These are phyloP conservation scores for Saturnispora diversa DNA, from an alignment of 805 yeast genomes.

Conservation along the genomic window DNA sequence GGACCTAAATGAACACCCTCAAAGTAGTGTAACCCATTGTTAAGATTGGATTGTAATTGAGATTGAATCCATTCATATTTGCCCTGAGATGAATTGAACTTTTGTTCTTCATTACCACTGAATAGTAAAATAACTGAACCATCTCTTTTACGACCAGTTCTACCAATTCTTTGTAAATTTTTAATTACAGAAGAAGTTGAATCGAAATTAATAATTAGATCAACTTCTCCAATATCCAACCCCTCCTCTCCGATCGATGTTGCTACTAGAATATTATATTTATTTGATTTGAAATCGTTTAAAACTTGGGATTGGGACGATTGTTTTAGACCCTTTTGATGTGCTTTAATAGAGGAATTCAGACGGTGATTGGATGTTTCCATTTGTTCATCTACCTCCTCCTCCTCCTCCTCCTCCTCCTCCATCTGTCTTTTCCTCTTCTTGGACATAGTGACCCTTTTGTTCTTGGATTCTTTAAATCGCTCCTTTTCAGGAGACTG, in stretches of 20 bases:
- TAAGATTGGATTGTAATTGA: slow-evolving; percentile 42
- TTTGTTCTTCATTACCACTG: slow-evolving; percentile 67
- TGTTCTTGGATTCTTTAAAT: slow-evolving; percentile 37
- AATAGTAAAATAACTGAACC: slow-evolving; percentile 74
- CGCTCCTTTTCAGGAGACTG: slow-evolving; percentile 72
- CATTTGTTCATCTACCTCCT: not conserved
- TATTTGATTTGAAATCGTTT: slow-evolving; percentile 62
- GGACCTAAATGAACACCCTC: not conserved
- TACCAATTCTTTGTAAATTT: slow-evolving; percentile 91
- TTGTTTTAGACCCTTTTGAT: slow-evolving; percentile 81
- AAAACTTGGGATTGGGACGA: slow-evolving; percentile 77
- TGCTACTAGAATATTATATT: slow-evolving; percentile 76
- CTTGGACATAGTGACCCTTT: slow-evolving; percentile 28
- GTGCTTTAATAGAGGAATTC: slow-evolving; percentile 69
- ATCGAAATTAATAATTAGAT: slow-evolving; percentile 84
- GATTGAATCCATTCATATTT: slow-evolving; percentile 75
- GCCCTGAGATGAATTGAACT: slow-evolving; percentile 76
- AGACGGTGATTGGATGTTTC: slow-evolving; percentile 30
- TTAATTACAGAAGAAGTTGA: slow-evolving; percentile 91
- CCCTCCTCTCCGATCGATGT: slow-evolving; percentile 99
- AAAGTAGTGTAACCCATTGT: too few relatives aligned
- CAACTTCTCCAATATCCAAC: slow-evolving; percentile 96
- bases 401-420: not conserved
- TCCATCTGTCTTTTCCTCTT: slow-evolving; percentile 19
- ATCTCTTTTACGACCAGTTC: slow-evolving; percentile 93